phyloP scores from a whole-genome alignment of 805 yeast species.

The Candida odintsovae region DNA sequence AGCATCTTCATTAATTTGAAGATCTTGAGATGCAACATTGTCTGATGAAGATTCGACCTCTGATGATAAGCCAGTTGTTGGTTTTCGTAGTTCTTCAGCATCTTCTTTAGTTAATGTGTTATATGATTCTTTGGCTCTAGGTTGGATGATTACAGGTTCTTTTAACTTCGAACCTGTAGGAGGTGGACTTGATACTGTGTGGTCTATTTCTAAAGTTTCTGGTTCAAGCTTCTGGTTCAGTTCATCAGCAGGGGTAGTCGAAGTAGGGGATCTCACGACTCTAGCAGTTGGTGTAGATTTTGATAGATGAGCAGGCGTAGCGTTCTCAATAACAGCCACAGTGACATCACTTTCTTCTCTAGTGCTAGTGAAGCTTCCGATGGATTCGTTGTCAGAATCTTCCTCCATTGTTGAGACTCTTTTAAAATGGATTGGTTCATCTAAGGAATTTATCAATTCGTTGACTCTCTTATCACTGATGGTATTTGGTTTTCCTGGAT shows the following conservation, averaged over 20 bases:
- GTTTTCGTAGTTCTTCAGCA: constrained; percentile 1
- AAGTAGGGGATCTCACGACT: constrained; percentile 9
- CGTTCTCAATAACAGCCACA: constrained; percentile 11
- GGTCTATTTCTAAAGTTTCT: neutral
- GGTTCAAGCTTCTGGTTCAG: neutral
- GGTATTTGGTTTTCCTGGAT: constrained; percentile 36
- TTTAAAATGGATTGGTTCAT: constrained; percentile 36
- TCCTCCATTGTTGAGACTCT: constrained; percentile 34
- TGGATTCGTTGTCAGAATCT: constrained; percentile 20
- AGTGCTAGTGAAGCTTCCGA: constrained; percentile 9
- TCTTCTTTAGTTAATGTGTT: neutral
- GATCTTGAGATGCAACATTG: constrained; percentile 9
- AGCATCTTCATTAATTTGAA: neutral
- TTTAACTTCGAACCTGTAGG: neutral
- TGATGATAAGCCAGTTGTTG: neutral
- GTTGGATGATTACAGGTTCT: constrained; percentile 11
- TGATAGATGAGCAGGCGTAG: constrained; percentile 14
- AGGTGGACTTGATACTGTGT: neutral
- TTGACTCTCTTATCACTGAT: constrained; percentile 12
- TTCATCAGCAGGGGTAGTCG: neutral
- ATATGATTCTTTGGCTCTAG: neutral
- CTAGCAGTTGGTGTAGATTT: constrained; percentile 16
- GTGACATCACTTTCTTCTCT: constrained; percentile 8
- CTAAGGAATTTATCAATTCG: constrained; percentile 25
- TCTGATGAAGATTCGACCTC: constrained; percentile 8